phyloP scores from a whole-genome alignment of 768 basidiomycete species.

The Russula emetica region DNA sequence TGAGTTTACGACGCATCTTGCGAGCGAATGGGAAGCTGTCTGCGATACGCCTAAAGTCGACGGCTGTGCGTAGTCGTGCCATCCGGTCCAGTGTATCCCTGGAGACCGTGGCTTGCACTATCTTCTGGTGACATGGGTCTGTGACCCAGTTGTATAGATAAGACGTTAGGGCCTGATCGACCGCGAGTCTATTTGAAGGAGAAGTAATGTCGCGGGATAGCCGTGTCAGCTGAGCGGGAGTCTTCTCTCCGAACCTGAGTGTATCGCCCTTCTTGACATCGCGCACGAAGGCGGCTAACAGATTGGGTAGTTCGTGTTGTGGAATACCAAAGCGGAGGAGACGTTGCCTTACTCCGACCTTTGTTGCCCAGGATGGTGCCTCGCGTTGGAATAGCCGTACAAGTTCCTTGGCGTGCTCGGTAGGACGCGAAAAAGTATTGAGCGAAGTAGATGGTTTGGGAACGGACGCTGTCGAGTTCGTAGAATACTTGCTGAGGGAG shows the following conservation, averaged over 20 bases:
- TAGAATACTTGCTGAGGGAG: neutral
- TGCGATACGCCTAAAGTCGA: constrained; percentile 39
- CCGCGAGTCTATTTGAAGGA: constrained; percentile 29
- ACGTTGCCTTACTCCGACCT: constrained; percentile 36
- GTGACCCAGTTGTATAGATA: constrained; percentile 57
- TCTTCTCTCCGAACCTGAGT: constrained; percentile 31
- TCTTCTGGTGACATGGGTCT: constrained; percentile 30
- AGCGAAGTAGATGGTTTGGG: neutral
- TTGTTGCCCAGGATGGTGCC: constrained; percentile 18
- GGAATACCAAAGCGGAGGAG: constrained; percentile 50
- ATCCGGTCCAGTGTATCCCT: constrained; percentile 29
- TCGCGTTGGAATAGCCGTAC: constrained; percentile 14
- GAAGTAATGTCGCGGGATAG: constrained; percentile 40
- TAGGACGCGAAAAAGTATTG: neutral
- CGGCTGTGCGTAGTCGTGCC: constrained; percentile 37
- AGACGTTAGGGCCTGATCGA: constrained; percentile 50
- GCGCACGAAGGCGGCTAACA: constrained; percentile 43
- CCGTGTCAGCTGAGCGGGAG: constrained; percentile 41
- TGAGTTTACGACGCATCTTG: constrained; percentile 62
- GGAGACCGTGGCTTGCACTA: constrained; percentile 5
- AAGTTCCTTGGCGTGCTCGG: neutral
- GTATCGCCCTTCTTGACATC: constrained; percentile 35
- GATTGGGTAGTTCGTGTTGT: constrained; percentile 35
- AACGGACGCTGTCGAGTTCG: neutral
- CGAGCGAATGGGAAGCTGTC: constrained; percentile 54